These are phyloP conservation scores for Sherardia arvensis DNA, from an alignment of 257 asterid species.

Conservation along the genomic window DNA sequence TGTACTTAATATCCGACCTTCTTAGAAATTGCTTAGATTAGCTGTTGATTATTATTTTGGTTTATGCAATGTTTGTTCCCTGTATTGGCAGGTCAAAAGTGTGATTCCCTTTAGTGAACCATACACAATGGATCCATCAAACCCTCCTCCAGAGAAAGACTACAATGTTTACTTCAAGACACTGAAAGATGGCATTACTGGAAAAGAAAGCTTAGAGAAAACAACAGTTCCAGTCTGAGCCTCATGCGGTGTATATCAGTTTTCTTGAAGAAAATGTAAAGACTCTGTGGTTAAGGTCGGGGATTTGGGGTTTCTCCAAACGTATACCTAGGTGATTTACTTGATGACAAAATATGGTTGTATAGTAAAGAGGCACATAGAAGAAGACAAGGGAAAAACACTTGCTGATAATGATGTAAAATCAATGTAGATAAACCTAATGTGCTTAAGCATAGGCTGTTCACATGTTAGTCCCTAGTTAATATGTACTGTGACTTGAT, in stretches of 20 bases:
- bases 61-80: slow-evolving; percentile 1
- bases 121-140: slow-evolving; percentile 85
- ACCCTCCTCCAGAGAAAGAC: slow-evolving; percentile 89
- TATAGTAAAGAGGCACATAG: not conserved
- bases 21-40: not conserved
- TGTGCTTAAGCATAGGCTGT: not conserved
- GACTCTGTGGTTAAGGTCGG: not conserved
- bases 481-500: not conserved
- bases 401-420: not conserved
- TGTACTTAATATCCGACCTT: not conserved
- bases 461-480: not conserved
- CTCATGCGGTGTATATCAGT: slow-evolving; percentile 1
- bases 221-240: slow-evolving; percentile 47
- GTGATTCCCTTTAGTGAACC: slow-evolving; percentile 88
- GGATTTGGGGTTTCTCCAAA: not conserved
- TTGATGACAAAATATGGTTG: not conserved
- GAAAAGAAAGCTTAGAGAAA: slow-evolving; percentile 80
- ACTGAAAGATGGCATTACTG: slow-evolving; percentile 80
- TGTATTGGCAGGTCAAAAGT: slow-evolving; percentile 65
- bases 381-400: not conserved
- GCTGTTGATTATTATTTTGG: not conserved
- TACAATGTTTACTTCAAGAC: slow-evolving; percentile 59
- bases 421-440: not conserved
- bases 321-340: not conserved
- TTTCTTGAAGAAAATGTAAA: not conserved